Base-by-base conservation (phyloP, 2,329 filamentous ascomycete genomes). In the Cladophialophora exuberans region DNA sequence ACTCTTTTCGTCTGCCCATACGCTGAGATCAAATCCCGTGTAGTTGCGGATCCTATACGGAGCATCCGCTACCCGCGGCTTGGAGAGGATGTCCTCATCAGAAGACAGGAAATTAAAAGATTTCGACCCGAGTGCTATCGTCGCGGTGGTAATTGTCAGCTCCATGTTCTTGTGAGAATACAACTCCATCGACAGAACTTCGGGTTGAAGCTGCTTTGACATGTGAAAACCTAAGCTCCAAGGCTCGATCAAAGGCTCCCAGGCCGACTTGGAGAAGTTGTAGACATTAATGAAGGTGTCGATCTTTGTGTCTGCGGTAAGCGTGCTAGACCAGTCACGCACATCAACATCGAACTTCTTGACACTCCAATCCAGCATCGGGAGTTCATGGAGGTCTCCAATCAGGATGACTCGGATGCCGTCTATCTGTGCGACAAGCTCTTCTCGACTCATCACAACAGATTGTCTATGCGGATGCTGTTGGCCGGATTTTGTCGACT, bases 241-340 rank as follows among this genome's bases (percentile, higher is more conserved):
- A 6, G 95, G 95, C 70, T 99, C 94, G 22, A 99, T 84, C 28
- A 99, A 75, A 2, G 94, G 94, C 70, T 99, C 94, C 94, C 94
- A 99, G 3, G 91, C 90, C 0, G 94, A 99, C 71, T 99, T 99
- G 11, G 94, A 94, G 73, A 99, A 99, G 72, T 99, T 99, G 79
- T 96, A 99, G 22, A 99, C 87, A 66, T 97, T 99, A 65, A 95
- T 83, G 71, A 96, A 96, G 61, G 93, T 90, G 60, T 97, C 90
- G 43, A 99, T 86, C n/a, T 84, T 88, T 0, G 90, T 89, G 67
- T 97, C 90, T 0, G 90, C 93, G 66, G 86, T 91, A 71, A 99
- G 80, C 18, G 86, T 87, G 4, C 86, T 87, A 1, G 93, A 93
- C 94, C 94, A 99, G 68, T 99, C 90, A 62, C 88, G 85, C 3